These are phyloP conservation scores for Botrytis elliptica DNA, from an alignment of 2,329 filamentous ascomycete species.

Conservation along the genomic window DNA sequence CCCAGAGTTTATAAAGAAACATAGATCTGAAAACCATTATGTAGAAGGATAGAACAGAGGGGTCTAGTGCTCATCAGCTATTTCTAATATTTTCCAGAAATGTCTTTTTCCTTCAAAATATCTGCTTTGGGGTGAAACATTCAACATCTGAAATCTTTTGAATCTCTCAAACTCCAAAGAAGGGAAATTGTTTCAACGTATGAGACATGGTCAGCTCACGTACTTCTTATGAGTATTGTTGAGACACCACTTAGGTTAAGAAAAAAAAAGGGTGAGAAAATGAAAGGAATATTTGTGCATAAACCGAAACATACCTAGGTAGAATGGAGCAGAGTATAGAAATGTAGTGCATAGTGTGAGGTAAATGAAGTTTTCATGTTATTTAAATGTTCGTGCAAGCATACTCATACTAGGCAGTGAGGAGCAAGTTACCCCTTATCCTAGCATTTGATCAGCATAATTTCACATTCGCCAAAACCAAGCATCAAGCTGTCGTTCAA, in stretches of 20 bases:
- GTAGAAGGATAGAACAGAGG: background rate
- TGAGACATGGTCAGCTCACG: fast-evolving
- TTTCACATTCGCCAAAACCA: too few species aligned
- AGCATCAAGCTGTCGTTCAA: too few species aligned
- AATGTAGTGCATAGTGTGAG: background rate
- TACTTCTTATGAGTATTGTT: fast-evolving
- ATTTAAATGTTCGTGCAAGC: background rate
- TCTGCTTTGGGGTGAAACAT: background rate
- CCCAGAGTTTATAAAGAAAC: background rate
- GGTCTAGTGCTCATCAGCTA: background rate
- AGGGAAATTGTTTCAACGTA: background rate
- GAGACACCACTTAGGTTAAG: background rate
- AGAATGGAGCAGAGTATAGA: fast-evolving
- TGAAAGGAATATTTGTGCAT: background rate
- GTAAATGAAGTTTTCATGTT: background rate
- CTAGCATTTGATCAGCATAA: too few species aligned
- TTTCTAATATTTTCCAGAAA: background rate
- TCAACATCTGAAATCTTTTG: background rate
- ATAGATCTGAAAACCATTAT: background rate
- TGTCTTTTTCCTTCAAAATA: background rate
- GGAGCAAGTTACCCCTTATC: too few species aligned
- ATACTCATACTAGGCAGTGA: background rate
- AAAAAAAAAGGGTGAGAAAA: too few species aligned
- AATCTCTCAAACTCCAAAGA: background rate
- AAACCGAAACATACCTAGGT: background rate